These are phyloP conservation scores for Tolypocladium album DNA, from an alignment of 2,329 filamentous ascomycete genomes.

Conservation along the genomic window DNA sequence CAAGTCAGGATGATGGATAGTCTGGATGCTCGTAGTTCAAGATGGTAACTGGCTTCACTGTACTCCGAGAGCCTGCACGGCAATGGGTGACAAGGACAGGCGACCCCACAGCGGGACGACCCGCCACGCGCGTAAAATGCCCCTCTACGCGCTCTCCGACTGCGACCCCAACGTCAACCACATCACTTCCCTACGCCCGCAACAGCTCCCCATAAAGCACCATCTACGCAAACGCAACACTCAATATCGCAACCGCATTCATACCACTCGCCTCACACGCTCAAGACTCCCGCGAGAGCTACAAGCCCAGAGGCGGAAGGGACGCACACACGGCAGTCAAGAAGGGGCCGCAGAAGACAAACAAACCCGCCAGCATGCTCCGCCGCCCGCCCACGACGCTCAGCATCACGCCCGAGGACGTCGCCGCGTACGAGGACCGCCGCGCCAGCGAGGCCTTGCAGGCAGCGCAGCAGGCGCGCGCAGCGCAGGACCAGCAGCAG, in stretches of 20 bases:
- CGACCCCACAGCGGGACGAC: not conserved
- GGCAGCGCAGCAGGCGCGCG: conserved; percentile 18
- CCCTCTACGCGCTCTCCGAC: not conserved
- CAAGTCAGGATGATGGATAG: too few species aligned
- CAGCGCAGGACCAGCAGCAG: conserved; percentile 11
- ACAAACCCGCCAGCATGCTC: conserved; percentile 37
- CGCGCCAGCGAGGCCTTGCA: conserved; percentile 32
- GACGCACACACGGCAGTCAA: not conserved
- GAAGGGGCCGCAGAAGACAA: not conserved
- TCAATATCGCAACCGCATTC: too few species aligned
- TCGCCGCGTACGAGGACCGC: conserved; percentile 58
- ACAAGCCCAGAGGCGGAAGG: not conserved
- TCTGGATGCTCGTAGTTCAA: too few species aligned
- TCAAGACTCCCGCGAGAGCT: not conserved
- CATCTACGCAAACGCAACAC: not conserved
- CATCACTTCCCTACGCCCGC: not conserved
- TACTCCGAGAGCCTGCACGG: too few species aligned
- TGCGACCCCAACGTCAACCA: not conserved
- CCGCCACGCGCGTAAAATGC: not conserved
- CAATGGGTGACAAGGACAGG: not conserved
- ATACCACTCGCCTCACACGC: not conserved
- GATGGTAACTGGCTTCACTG: too few species aligned
- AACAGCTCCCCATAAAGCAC: not conserved
- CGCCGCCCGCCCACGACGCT: conserved; percentile 58
- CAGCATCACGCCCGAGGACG: conserved; percentile 57